Evolutionary conservation across 2,329 filamentous ascomycete genomes (phyloP), one percentile per base, ranked within the genome.

Genomic region (Pyrenophora tritici-repentis): DNA sequence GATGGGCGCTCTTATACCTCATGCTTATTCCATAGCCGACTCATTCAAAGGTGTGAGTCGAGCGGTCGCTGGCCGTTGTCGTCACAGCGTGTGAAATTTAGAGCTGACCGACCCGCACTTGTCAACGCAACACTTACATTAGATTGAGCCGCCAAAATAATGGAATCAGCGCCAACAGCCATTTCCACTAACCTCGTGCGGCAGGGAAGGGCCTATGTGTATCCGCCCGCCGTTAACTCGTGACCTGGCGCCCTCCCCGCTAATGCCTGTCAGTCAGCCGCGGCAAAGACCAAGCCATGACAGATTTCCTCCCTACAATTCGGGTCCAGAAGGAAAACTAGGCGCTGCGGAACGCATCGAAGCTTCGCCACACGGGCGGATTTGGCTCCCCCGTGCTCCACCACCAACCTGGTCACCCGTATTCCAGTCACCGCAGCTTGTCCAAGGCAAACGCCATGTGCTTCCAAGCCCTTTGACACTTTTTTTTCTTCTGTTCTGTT

Each of bases 101-200:
- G 54, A 60, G 58, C 55, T 71, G 63, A 72, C 65, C 61, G 66
- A 68, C 66, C 63, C 66, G 62, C 63, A 66, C 56, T 56, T 54
- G 58, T 58, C 59, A 48, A 43, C 38, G 39, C 46, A 33, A 53
- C 33, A 52, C 58, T 57, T 32, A 49, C 53, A 42, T 45, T 48
- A 42, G 43, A 55, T 58, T 53, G 49, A 53, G 34, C 42, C 56
- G 26, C 56, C 48, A 51, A 40, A 39, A 50, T 42, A 26, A 43
- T 46, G 40, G 50, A 43, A 43, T 49, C 36, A 46, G 37, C 40
- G 26, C 49, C 37, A 51, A 52, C 44, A 52, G 52, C 47, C 29
- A 46, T 49, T 56, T 36, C 49, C 53, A 39, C 55, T 61, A 44
- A 49, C 53, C 47, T 42, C 51, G 42, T 59, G 57, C 51, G 47